phyloP scores from a whole-genome alignment of 176 grass and related monocot genomes.

The Oryza meyeriana region DNA sequence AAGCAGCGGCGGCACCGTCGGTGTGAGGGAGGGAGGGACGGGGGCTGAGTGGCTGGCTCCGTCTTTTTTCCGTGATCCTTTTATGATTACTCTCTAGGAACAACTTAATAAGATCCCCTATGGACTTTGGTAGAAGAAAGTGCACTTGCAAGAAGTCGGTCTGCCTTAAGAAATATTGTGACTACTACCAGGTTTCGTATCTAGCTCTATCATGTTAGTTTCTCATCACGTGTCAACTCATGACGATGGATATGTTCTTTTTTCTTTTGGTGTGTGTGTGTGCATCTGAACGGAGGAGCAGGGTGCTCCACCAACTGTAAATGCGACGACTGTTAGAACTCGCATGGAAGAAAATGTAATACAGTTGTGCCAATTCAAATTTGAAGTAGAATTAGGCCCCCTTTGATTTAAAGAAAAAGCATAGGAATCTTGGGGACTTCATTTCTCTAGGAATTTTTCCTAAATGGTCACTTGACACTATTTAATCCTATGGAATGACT shows the following conservation, averaged over 20 bases:
- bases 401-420: too few relatives aligned
- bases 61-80: not conserved
- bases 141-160: constrained; percentile 59
- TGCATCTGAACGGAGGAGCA: constrained; percentile 39
- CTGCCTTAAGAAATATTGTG: constrained; percentile 69
- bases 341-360: constrained; percentile 54
- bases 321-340: constrained; percentile 58
- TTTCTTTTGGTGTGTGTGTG: too few relatives aligned
- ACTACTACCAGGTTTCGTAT: constrained; percentile 53
- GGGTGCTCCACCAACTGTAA: constrained; percentile 62
- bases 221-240: not conserved
- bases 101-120: constrained; percentile 36
- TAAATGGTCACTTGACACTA: too few relatives aligned
- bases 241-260: constrained; percentile 3
- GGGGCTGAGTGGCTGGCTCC: too few relatives aligned
- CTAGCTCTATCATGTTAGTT: constrained; percentile 1
- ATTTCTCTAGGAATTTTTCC: too few relatives aligned
- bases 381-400: too few relatives aligned
- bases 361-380: not conserved
- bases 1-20: too few relatives aligned
- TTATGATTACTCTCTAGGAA: constrained; percentile 29
- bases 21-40: too few relatives aligned
- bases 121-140: constrained; percentile 48
- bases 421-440: too few relatives aligned
- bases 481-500: too few relatives aligned